These are phyloP conservation scores for Trichoderma atrobrunneum DNA, from an alignment of 2,329 filamentous ascomycete species.

Conservation along the genomic window DNA sequence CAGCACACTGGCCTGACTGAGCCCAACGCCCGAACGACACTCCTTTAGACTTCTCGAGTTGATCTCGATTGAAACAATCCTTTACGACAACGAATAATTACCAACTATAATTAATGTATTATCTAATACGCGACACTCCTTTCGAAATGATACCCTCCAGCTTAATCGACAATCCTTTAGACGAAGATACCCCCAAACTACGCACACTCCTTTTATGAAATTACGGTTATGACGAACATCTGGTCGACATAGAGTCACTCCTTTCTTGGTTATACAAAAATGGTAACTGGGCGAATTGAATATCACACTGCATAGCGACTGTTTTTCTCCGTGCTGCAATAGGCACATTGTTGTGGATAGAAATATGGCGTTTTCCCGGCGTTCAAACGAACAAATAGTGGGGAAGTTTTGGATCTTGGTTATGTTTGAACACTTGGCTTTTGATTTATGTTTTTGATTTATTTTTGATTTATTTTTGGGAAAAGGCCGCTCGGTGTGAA, in stretches of 20 bases:
- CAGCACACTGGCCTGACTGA: slow-evolving; percentile 16
- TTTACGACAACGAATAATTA: slow-evolving; percentile 23
- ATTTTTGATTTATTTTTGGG: background rate
- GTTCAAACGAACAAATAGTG: slow-evolving; percentile 17
- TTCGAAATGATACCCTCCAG: slow-evolving; percentile 30
- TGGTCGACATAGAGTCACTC: slow-evolving; percentile 45
- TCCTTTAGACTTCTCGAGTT: slow-evolving; percentile 28
- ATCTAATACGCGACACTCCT: slow-evolving; percentile 32
- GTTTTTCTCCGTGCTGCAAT: slow-evolving; percentile 32
- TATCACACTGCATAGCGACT: slow-evolving; percentile 55
- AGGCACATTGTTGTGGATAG: slow-evolving; percentile 18
- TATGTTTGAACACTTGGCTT: background rate
- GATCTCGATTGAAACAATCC: slow-evolving; percentile 32
- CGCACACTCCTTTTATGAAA: slow-evolving; percentile 36
- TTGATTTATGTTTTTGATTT: slow-evolving; percentile 6
- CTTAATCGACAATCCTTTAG: slow-evolving; percentile 31
- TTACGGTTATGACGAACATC: slow-evolving; percentile 23
- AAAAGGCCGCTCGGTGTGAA: background rate
- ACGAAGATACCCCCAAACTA: slow-evolving; percentile 32
- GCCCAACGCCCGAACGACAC: slow-evolving; percentile 22
- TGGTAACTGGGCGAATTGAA: slow-evolving; percentile 38
- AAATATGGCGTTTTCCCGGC: slow-evolving; percentile 15
- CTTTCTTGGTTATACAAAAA: slow-evolving; percentile 32
- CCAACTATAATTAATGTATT: slow-evolving; percentile 30
- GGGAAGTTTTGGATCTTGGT: slow-evolving; percentile 12